phyloP scores from a whole-genome alignment of 163 green algal species.

The Trebouxia gelatinosa region DNA sequence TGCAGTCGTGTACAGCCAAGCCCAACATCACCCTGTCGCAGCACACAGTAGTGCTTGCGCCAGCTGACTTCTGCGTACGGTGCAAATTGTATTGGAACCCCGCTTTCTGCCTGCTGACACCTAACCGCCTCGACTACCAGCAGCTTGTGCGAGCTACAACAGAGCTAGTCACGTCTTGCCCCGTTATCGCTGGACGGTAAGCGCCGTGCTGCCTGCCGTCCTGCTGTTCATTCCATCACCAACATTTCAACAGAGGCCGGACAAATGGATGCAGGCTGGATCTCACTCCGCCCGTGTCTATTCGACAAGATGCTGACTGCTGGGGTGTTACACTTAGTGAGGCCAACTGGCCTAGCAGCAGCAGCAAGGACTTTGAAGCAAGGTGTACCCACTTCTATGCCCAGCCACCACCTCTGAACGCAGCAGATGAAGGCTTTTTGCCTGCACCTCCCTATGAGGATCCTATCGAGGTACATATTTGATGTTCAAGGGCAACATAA shows the following conservation, averaged over 20 bases:
- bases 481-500: not conserved
- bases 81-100: not conserved
- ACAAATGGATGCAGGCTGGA: not conserved
- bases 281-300: not conserved
- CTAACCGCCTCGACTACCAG: not conserved
- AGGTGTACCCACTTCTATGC: not conserved
- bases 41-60: not conserved
- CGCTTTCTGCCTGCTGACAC: not conserved
- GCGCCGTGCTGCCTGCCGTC: too few species aligned
- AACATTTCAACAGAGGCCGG: too few species aligned
- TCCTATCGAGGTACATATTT: not conserved
- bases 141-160: not conserved
- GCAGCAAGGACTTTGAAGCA: not conserved
- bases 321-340: not conserved
- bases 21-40: not conserved
- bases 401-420: not conserved
- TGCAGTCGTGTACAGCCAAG: not conserved
- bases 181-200: not conserved
- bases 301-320: not conserved
- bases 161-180: not conserved
- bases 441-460: not conserved
- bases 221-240: too few species aligned
- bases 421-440: not conserved
- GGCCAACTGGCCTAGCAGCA: not conserved
- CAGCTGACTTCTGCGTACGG: not conserved